Base-by-base conservation (phyloP, 2,329 filamentous ascomycete genomes). In the Onygenales sp. region DNA sequence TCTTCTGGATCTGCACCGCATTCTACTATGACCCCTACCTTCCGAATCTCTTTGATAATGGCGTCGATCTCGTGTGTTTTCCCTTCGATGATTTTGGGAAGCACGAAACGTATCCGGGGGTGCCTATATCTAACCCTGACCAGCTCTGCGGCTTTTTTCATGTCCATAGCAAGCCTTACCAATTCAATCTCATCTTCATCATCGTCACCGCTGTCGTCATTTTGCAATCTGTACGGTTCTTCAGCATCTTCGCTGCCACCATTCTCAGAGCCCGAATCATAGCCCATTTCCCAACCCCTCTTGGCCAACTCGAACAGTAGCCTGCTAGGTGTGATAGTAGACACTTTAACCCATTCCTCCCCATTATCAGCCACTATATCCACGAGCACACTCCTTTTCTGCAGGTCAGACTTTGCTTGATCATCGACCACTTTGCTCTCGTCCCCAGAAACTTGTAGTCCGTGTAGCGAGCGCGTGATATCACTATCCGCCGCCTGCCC, bases 301-400 rank as follows among this genome's bases (percentile, higher is more conserved):
- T 86, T 85, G 3, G 85, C 84, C 57, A 87, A 75, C 59, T 87
- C 84, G 62, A 84, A 84, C 14, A 86, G 67, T 33, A 88, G 69
- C 50, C 83, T 74, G 54, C 76, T 81, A 58, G 85, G 79, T 0
- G 81, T 84, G 27, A 85, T 71, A 4, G 82, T 84, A 4, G 81
- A 85, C 1, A 87, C 78, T 64, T 86, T 86, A 52, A 84, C 77
- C 85, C 84, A 88, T 60, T 82, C 76, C 54, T 76, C 68, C 9
- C 84, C 84, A 63, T 81, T 76, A 53, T 81, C 73, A 1, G 81
- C 76, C 31, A 87, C 78, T 45, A 86, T 78, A 67, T 88, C 84
- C 3, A 86, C 81, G 51, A 80, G 69, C 1, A 80, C 79, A 56
- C 74, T 75, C 37, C 70, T 74, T 62, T 77, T 75, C 45, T 68